Evolutionary conservation across 129 eudicot species (phyloP).

Genomic region (carrot (Daucus carota)): DH1_v3.0 NC_030389.2:1072001-1072500

Average conservation of each 20-base stretch:
- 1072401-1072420: constrained; percentile 10
- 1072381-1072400: constrained; percentile 15
- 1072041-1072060: constrained; percentile 30
- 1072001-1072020: constrained; percentile 27
- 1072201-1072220: constrained; percentile 29
- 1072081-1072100: constrained; percentile 53
- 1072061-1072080: constrained; percentile 44
- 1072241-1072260: constrained; percentile 43
- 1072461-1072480: constrained; percentile 16
- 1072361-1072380: constrained; percentile 18
- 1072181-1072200: constrained; percentile 32
- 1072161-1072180: constrained; percentile 18
- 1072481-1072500: constrained; percentile 14
- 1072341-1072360: constrained; percentile 7
- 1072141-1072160: constrained; percentile 25
- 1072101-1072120: constrained; percentile 40
- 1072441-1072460: constrained; percentile 21
- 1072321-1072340: constrained; percentile 10
- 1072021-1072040: constrained; percentile 38
- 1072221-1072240: constrained; percentile 29
- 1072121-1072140: constrained; percentile 46
- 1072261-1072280: constrained; percentile 23
- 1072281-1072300: constrained; percentile 24
- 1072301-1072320: constrained; percentile 11
- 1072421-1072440: constrained; percentile 13